These are phyloP conservation scores for Hygrophorus pudorinus DNA, from an alignment of 768 basidiomycete species.

Conservation along the genomic window DNA sequence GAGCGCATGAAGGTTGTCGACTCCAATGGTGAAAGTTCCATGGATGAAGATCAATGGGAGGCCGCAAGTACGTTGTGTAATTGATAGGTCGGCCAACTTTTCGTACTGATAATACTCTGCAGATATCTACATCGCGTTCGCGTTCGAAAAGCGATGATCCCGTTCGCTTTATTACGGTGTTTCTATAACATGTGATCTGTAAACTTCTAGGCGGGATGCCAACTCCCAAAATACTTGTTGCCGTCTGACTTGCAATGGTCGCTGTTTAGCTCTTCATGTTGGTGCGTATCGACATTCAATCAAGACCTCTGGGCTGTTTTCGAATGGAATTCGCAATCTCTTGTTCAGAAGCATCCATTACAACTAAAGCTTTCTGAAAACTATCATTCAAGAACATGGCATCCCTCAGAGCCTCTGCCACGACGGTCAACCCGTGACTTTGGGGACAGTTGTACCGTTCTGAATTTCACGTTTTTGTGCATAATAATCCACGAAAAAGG, in stretches of 20 bases:
- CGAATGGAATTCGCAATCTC: too few relatives aligned
- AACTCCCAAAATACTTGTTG: background rate
- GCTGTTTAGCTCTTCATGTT: too few relatives aligned
- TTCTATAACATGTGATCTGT: background rate
- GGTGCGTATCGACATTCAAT: background rate
- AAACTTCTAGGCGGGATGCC: too few relatives aligned
- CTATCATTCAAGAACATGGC: too few relatives aligned
- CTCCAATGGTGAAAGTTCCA: slow-evolving; percentile 73
- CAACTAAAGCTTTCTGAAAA: too few relatives aligned
- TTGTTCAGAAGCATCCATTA: too few relatives aligned
- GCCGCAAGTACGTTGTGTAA: slow-evolving; percentile 76
- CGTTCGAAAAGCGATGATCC: slow-evolving; percentile 59
- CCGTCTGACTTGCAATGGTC: too few relatives aligned
- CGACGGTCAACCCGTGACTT: too few relatives aligned
- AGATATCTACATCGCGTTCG: slow-evolving; percentile 95
- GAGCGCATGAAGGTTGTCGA: slow-evolving; percentile 90
- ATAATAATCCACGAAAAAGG: too few relatives aligned
- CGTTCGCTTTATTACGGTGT: background rate
- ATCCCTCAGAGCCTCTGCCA: too few relatives aligned
- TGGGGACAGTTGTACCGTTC: too few relatives aligned
- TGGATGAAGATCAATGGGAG: slow-evolving; percentile 96
- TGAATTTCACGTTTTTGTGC: too few relatives aligned
- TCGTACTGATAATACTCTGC: background rate
- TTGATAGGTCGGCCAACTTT: slow-evolving; percentile 1
- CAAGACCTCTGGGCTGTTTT: background rate